These are phyloP conservation scores for Penicillium rolfsii DNA, from an alignment of 2,329 filamentous ascomycete species.

Conservation along the genomic window DNA sequence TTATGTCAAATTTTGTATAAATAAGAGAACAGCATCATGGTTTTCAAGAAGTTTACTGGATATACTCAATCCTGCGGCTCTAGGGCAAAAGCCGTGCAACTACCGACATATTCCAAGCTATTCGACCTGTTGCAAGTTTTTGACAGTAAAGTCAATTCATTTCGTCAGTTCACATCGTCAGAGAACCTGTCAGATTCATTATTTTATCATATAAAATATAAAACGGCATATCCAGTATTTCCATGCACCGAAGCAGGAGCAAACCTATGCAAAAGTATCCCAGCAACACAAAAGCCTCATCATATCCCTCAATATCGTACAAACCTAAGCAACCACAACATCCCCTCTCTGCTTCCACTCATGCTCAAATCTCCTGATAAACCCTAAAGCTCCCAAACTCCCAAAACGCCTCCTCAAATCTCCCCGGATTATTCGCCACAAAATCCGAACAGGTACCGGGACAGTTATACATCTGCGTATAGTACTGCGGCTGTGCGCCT, in stretches of 20 bases:
- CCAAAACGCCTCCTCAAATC: conserved; percentile 66
- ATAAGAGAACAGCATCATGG: not conserved
- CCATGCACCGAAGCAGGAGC: not conserved
- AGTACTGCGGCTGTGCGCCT: conserved; percentile 44
- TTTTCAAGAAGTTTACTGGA: no score
- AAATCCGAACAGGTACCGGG: conserved; percentile 61
- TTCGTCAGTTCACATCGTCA: not conserved
- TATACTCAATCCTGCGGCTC: no score
- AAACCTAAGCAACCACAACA: not conserved
- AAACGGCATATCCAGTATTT: not conserved
- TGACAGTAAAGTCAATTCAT: not conserved
- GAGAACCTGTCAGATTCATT: not conserved
- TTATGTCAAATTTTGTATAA: not conserved
- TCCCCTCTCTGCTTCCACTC: not conserved
- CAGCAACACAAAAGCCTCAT: not conserved
- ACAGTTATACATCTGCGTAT: conserved; percentile 43
- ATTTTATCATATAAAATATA: no score
- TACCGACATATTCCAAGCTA: no score
- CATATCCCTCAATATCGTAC: not conserved
- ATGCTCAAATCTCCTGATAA: conserved; percentile 48
- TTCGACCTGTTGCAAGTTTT: not conserved
- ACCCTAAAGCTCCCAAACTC: conserved; percentile 65
- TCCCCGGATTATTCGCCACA: conserved; percentile 60
- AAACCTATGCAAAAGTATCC: no score
- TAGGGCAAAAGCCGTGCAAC: no score